A percentile compares a stretch with the other conserved stretches of the same genome.
Conservation (phyloP, 2,329 filamentous ascomycete species). For the Colletotrichum echinochloae region DNA sequence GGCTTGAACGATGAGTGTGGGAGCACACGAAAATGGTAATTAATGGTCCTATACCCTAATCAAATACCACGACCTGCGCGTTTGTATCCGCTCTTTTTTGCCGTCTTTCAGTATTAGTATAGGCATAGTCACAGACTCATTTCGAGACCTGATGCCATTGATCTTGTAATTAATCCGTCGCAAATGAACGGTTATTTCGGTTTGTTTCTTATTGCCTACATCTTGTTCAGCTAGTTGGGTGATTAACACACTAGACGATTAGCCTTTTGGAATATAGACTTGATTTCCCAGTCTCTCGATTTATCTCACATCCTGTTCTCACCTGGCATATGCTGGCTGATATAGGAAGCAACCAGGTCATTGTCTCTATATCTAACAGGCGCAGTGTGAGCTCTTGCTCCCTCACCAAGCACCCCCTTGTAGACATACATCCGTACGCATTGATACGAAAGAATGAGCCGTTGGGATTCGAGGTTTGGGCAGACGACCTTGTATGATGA, state of each 20-base stretch:
- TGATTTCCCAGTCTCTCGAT: no score
- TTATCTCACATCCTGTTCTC: no score
- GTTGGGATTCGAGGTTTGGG: conserved; percentile 33
- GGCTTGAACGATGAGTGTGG: conserved; percentile 9
- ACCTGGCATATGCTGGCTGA: neutral
- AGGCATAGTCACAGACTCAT: neutral
- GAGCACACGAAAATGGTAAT: conserved; percentile 29
- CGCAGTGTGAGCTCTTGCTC: conserved; percentile 40
- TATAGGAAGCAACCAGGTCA: neutral
- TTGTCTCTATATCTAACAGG: conserved; percentile 6
- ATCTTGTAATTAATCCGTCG: no score
- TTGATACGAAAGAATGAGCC: no score
- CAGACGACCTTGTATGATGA: conserved; percentile 24
- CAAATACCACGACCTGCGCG: neutral
- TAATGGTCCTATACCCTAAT: conserved; percentile 29
- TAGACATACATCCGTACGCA: no score
- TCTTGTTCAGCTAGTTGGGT: no score
- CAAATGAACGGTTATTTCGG: no score
- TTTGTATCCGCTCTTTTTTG: neutral
- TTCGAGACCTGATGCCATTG: neutral
- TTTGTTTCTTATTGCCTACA: no score
- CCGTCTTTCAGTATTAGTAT: neutral
- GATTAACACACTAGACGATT: no score
- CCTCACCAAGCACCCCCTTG: conserved; percentile 42
- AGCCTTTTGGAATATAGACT: no score